Evolutionary conservation across 2,329 filamentous ascomycete genomes (phyloP), one percentile per base, ranked within the genome.

Genomic region (Colletotrichum sp.): DNA sequence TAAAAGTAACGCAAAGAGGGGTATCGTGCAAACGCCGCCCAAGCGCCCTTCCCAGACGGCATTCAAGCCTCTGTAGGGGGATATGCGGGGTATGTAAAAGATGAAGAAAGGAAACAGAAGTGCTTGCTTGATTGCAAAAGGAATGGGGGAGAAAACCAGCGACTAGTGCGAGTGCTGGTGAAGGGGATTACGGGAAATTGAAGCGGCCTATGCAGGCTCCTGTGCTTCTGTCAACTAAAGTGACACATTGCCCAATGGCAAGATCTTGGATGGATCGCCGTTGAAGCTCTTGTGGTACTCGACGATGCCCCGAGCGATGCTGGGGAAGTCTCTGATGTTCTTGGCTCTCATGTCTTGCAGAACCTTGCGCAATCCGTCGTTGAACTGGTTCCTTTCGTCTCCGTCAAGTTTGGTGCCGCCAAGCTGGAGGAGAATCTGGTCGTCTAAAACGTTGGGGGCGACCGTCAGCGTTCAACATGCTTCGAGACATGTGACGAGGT

Each of bases 401-500:
- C 90, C 90, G 57, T 88, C 90, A 81, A 92, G 92, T 78, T 92
- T 92, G 77, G 91, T 89, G 63, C 90, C 92, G 60, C 94, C 94
- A 69, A 96, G 90, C 79, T 94, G 92, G 72, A 94, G 89, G 78
- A 96, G 91, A 78, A 95, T 92, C 82, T 93, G 91, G 83, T 94
- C 92, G 87, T 95, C 94, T 96, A 85, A 77, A 83, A 79, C 79
- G 81, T 80, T 80, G 75, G 73, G 79, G 80, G 81, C 79, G 81
- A 80, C 82, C 82, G 89, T 91, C 87, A 90, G 89, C 86, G 83
- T 85, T 84, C 84, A 75, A 75, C 74, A 76, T 71, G 74, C 66
- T 34, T 75, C n/a, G 66, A 21, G 86, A 85, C 83, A 81, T 83
- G 84, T 81, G 82, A 80, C 77, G 77, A 71, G 48, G 71, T 75